phyloP scores from a whole-genome alignment of 352 stramenopile genomes.

The Phytophthora melonis region DNA sequence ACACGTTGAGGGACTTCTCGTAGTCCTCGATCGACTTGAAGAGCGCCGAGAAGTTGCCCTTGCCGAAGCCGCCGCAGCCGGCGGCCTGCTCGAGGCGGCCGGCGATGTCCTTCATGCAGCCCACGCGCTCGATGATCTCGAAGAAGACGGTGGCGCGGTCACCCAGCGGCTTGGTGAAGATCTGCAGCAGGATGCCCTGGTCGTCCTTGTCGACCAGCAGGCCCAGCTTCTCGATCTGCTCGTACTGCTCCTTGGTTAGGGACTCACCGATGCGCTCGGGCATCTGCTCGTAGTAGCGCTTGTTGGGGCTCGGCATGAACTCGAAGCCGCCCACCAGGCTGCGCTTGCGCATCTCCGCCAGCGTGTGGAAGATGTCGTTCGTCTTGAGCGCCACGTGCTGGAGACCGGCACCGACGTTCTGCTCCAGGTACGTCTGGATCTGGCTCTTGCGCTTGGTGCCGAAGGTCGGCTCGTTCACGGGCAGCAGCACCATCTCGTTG shows the following conservation, averaged over 20 bases:
- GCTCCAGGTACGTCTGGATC: slow-evolving; percentile 97
- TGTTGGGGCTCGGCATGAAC: slow-evolving; percentile 87
- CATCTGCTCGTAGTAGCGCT: slow-evolving; percentile 93
- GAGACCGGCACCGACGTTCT: slow-evolving; percentile 95
- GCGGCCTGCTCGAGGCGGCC: slow-evolving; percentile 82
- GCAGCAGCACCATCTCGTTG: slow-evolving; percentile 94
- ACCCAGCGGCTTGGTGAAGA: slow-evolving; percentile 92
- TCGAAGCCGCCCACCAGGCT: slow-evolving; percentile 82
- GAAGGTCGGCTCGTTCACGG: slow-evolving; percentile 96
- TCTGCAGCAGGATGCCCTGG: slow-evolving; percentile 93
- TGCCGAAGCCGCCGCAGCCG: slow-evolving; percentile 90
- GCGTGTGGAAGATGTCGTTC: slow-evolving; percentile 95
- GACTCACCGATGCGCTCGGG: slow-evolving; percentile 79
- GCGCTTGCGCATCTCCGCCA: slow-evolving; percentile 84
- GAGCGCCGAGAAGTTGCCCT: slow-evolving; percentile 93
- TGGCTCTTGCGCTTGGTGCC: slow-evolving; percentile 94
- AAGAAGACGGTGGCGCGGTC: slow-evolving; percentile 92
- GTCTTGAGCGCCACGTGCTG: slow-evolving; percentile 98
- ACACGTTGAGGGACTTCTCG: slow-evolving; percentile 86
- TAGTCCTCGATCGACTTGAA: slow-evolving; percentile 95
- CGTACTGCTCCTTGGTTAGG: slow-evolving; percentile 90
- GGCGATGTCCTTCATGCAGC: slow-evolving; percentile 82
- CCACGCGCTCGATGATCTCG: slow-evolving; percentile 94
- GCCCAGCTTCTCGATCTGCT: slow-evolving; percentile 93
- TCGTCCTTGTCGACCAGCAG: slow-evolving; percentile 96